Percentiles rank a stretch among this genome's conserved stretches.
Conservation (phyloP, 192 early-diverging fungal genomes). For the Coemansia sp. region DNA sequence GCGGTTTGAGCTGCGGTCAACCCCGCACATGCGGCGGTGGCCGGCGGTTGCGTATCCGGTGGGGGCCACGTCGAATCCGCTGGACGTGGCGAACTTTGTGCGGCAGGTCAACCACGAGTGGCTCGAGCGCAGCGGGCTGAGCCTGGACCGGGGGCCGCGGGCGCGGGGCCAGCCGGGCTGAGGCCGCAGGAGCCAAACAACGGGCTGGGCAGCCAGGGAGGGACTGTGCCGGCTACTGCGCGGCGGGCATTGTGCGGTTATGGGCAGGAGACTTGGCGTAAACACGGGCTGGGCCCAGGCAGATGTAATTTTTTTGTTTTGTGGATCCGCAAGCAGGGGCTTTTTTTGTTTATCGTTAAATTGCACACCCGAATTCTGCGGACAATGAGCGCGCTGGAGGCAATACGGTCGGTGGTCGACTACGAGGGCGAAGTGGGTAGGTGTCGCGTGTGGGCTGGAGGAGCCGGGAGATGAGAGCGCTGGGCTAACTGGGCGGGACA, state of each 20-base stretch:
- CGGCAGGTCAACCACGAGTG: conserved; percentile 40
- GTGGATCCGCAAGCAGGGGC: background rate
- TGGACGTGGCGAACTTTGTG: conserved; percentile 47
- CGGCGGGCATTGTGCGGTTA: background rate
- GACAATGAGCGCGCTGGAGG: conserved; percentile 41
- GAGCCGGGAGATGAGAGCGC: background rate
- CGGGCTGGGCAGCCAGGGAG: background rate
- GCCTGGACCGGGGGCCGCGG: too few relatives aligned
- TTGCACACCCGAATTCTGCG: too few relatives aligned
- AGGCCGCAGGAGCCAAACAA: background rate
- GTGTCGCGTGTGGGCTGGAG: background rate
- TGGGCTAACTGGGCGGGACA: background rate
- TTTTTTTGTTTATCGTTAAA: background rate
- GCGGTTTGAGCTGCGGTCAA: conserved; percentile 36
- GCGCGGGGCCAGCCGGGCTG: background rate
- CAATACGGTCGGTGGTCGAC: conserved; percentile 43
- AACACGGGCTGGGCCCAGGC: too few relatives aligned
- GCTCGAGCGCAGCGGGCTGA: conserved; percentile 23
- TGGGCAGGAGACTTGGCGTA: too few relatives aligned
- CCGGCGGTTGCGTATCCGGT: conserved; percentile 39
- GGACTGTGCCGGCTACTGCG: too few relatives aligned
- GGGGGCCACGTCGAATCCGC: conserved; percentile 38
- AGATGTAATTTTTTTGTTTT: conserved; percentile 1
- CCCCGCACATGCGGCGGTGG: conserved; percentile 26
- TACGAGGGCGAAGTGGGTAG: conserved; percentile 44